phyloP scores from a whole-genome alignment of 495 filamentous ascomycete species.

The Penicillium turbatum region DNA sequence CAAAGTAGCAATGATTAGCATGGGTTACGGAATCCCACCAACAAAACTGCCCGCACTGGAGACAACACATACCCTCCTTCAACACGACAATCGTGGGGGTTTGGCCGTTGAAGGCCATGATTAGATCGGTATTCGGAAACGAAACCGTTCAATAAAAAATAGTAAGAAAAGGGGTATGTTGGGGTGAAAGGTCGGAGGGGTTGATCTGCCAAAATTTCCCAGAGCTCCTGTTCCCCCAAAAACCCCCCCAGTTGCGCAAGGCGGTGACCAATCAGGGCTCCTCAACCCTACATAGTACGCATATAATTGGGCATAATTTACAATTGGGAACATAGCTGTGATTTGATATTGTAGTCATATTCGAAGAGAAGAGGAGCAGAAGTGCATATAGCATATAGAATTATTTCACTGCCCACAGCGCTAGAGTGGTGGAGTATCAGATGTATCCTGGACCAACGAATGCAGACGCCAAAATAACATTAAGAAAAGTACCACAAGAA shows the following conservation, averaged over 20 bases:
- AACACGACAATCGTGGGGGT: constrained; percentile 98
- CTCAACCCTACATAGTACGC: constrained; percentile 19
- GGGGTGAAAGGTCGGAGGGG: constrained; percentile 27
- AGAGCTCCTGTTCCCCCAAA: constrained; percentile 37
- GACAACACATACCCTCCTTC: constrained; percentile 75
- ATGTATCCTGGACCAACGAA: not conserved
- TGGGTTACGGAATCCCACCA: constrained; percentile 22
- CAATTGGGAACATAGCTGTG: not conserved
- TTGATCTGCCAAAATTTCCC: constrained; percentile 48
- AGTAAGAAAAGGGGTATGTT: constrained; percentile 24
- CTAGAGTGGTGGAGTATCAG: constrained; percentile 2
- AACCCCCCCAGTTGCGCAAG: constrained; percentile 22
- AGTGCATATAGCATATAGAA: not conserved
- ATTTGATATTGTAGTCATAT: not conserved
- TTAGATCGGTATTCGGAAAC: constrained; percentile 22
- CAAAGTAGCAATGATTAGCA: constrained; percentile 21
- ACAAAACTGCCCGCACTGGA: constrained; percentile 26
- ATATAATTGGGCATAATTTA: constrained; percentile 1
- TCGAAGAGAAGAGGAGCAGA: not conserved
- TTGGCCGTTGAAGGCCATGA: constrained; percentile 96
- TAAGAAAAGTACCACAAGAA: not conserved
- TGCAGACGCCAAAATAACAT: constrained; percentile 4
- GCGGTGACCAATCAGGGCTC: constrained; percentile 35
- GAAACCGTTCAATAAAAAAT: constrained; percentile 15
- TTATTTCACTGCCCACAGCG: not conserved